Evolutionary conservation across 2,329 filamentous ascomycete genomes (phyloP).

Genomic region (Macrophomina phaseolina): DNA sequence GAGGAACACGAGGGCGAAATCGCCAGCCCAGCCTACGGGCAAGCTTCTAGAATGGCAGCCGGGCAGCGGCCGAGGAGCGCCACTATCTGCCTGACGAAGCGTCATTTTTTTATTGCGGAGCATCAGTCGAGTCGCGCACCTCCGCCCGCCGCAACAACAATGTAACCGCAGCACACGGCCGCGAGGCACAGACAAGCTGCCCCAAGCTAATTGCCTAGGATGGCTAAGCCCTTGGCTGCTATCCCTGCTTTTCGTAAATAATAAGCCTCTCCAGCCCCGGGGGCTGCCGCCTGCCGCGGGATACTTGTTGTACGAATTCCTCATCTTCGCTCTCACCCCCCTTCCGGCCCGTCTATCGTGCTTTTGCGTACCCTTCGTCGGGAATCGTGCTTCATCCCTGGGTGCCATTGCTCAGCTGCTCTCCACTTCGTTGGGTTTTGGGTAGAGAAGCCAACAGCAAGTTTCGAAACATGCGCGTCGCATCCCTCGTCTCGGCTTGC

Average conservation of each 20-base stretch:
- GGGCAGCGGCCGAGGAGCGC: background rate
- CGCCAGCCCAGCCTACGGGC: background rate
- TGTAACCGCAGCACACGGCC: background rate
- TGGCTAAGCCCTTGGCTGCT: slow-evolving; percentile 5
- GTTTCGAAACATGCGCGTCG: slow-evolving; percentile 12
- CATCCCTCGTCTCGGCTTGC: slow-evolving; percentile 8
- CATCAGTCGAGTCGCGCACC: slow-evolving; percentile 4
- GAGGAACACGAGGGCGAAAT: background rate
- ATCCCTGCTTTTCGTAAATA: slow-evolving; percentile 8
- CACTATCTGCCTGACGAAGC: background rate
- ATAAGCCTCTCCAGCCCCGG: background rate
- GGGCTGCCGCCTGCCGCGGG: background rate
- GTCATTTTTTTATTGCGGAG: background rate
- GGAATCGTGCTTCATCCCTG: too few relatives aligned
- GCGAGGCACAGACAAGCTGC: slow-evolving; percentile 14
- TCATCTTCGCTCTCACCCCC: background rate
- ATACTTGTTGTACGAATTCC: background rate
- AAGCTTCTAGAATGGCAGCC: background rate
- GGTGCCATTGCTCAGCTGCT: background rate
- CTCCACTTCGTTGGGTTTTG: background rate
- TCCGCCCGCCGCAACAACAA: background rate
- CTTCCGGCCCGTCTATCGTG: background rate
- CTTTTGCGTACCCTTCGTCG: background rate
- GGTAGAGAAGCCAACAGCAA: background rate
- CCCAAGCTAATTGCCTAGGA: slow-evolving; percentile 17